Percentiles rank a stretch among this genome's conserved stretches.
Evolutionary conservation across 169 alveolate genomes (phyloP).

Genomic region (Plasmodium vinckei): DNA sequence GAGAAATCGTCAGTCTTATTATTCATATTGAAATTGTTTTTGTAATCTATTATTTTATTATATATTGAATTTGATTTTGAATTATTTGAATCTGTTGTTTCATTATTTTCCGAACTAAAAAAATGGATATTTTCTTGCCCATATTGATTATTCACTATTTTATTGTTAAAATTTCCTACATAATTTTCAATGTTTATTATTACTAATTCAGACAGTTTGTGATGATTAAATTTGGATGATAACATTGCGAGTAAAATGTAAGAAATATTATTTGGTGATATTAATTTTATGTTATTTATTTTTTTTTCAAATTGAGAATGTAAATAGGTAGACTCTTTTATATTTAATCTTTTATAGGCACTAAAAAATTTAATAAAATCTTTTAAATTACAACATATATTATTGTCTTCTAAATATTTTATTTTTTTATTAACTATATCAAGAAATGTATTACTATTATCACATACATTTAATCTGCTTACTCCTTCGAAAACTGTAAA

Average conservation of each 20-base stretch:
- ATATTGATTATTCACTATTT: background rate
- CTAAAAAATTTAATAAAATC: conserved; percentile 57
- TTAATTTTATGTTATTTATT: conserved; percentile 28
- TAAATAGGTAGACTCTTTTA: conserved; percentile 36
- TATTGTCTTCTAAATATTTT: conserved; percentile 12
- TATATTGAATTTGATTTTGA: background rate
- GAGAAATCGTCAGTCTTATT: background rate
- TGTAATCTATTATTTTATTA: background rate
- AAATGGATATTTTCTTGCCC: background rate
- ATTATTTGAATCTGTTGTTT: too few relatives aligned
- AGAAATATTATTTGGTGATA: conserved; percentile 58
- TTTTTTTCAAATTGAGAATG: conserved; percentile 64
- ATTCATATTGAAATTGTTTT: too few relatives aligned
- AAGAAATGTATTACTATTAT: background rate
- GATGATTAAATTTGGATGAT: conserved; percentile 27
- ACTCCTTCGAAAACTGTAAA: conserved; percentile 41
- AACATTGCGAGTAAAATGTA: conserved; percentile 27
- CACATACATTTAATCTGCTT: conserved; percentile 29
- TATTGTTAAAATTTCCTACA: background rate
- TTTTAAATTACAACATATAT: conserved; percentile 36
- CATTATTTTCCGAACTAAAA: background rate
- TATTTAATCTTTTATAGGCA: conserved; percentile 45
- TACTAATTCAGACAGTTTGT: conserved; percentile 29
- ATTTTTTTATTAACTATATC: conserved; percentile 26
- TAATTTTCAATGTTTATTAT: conserved; percentile 64